Evolutionary conservation across 768 basidiomycete species (phyloP), one percentile per base, ranked within the genome.

Genomic region (Pleurotus salmoneostramineus): DNA sequence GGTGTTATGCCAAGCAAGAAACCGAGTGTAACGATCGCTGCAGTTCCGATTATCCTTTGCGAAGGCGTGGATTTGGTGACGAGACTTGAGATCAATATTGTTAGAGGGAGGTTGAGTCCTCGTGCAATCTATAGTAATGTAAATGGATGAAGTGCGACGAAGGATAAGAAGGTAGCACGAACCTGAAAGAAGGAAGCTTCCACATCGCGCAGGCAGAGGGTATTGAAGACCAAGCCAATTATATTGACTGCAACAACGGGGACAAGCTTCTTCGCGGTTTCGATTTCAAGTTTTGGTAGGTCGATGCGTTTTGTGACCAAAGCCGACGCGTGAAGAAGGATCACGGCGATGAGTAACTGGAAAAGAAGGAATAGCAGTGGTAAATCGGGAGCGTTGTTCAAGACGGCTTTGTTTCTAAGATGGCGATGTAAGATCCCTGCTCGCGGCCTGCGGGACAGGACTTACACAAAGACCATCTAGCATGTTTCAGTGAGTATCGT

Each of bases 171-270:
- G 8, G 8, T 40, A n/a, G n/a, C 31, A 44, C 61, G 37, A 61
- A 87, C 88, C 77, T 91, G 89, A 71, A 91, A 93, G 69, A 88
- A 93, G 0, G 86, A 84, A 2, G 90, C 89, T 57, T 92, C 90
- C 15, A 93, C 89, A 55, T 83, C 85, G 31, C 88, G 79, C 55
- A 92, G 74, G 65, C 91, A 92, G 4, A 91, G 78, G 0, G 85
- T 90, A 62, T 91, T 91, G 75, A 91, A 91, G 1, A 89, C 81
- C 3, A 93, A 76, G 1, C 90, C 89, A 5, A 84, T 71, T n/a
- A 89, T 82, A 64, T 89, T 89, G 45, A 89, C 84, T 1, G 80
- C 69, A 0, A 89, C 80, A 6, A 89, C 83, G 2, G 87, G 84
- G 2, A 79, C 61, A 4, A 89, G 77, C 62, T 84, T 86, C 65